These are phyloP conservation scores for Cladosporium velox DNA, from an alignment of 2,329 filamentous ascomycete genomes.

Conservation along the genomic window DNA sequence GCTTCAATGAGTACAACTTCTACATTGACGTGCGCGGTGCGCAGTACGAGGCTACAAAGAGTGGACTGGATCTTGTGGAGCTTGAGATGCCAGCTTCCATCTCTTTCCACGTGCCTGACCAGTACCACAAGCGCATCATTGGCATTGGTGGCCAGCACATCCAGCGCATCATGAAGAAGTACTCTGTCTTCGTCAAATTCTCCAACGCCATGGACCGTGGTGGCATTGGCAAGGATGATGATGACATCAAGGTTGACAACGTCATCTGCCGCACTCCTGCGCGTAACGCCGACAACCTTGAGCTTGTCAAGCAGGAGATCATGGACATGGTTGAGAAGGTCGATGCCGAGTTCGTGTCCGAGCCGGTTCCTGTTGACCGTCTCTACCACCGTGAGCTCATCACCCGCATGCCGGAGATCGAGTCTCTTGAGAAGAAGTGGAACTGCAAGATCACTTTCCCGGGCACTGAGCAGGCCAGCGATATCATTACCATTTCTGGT, in stretches of 20 bases:
- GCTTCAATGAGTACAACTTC: slow-evolving; percentile 99
- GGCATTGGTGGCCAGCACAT: slow-evolving; percentile 98
- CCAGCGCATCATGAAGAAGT: slow-evolving; percentile 99
- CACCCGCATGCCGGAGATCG: slow-evolving; percentile 81
- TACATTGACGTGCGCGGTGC: slow-evolving; percentile 96
- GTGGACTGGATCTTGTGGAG: slow-evolving; percentile 87
- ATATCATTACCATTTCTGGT: slow-evolving; percentile 91
- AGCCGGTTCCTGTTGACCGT: slow-evolving; percentile 89
- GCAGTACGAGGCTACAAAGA: slow-evolving; percentile 91
- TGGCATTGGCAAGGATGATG: slow-evolving; percentile 89
- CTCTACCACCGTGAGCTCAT: slow-evolving; percentile 94
- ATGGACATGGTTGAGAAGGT: slow-evolving; percentile 99
- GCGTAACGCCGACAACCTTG: slow-evolving; percentile 92
- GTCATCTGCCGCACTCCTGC: slow-evolving; percentile 97
- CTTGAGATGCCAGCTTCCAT: slow-evolving; percentile 99
- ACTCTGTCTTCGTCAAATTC: slow-evolving; percentile 99
- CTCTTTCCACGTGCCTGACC: slow-evolving; percentile 97
- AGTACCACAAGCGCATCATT: slow-evolving; percentile 99
- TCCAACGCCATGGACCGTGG: slow-evolving; percentile 98
- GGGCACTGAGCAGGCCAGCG: slow-evolving; percentile 94
- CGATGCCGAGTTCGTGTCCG: slow-evolving; percentile 94
- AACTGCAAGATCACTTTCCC: slow-evolving; percentile 99
- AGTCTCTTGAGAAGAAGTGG: slow-evolving; percentile 97
- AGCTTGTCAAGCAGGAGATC: slow-evolving; percentile 97
- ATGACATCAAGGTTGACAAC: slow-evolving; percentile 98